phyloP scores from a whole-genome alignment of 2,329 filamentous ascomycete genomes.

The Fusarium setosum region DNA sequence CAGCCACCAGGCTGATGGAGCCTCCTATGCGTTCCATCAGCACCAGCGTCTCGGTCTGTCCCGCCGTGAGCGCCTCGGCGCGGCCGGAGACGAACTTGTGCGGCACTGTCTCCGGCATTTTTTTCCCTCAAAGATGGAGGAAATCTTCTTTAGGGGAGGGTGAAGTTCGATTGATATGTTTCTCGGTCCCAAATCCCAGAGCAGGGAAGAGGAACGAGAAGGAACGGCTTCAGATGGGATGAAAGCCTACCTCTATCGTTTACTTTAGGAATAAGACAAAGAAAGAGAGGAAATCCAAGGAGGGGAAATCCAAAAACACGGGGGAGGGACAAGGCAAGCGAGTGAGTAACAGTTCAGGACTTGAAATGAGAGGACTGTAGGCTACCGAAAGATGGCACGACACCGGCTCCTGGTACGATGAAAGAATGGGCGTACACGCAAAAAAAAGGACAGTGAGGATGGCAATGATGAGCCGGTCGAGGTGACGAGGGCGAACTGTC shows the following conservation, averaged over 20 bases:
- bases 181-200: constrained; percentile 17
- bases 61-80: constrained; percentile 45
- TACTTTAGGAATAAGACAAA: not conserved
- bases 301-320: too few relatives aligned
- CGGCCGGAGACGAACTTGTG: constrained; percentile 28
- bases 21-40: constrained; percentile 65
- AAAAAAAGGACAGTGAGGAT: not conserved
- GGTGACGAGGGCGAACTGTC: constrained; percentile 19
- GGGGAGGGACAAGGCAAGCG: not conserved
- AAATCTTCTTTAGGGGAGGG: too few relatives aligned
- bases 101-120: constrained; percentile 19
- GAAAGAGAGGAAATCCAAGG: not conserved
- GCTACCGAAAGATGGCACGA: constrained; percentile 3
- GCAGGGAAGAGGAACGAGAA: constrained; percentile 9
- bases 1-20: constrained; percentile 62
- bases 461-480: constrained; percentile 20
- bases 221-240: not conserved
- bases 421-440: not conserved
- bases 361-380: not conserved
- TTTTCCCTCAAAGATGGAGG: not conserved
- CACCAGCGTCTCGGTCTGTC: constrained; percentile 56
- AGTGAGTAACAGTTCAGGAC: not conserved
- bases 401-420: constrained; percentile 5
- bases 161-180: not conserved
- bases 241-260: not conserved